These are phyloP conservation scores for Curvularia spicifera DNA, from an alignment of 2,329 filamentous ascomycete species.

Conservation along the genomic window DNA sequence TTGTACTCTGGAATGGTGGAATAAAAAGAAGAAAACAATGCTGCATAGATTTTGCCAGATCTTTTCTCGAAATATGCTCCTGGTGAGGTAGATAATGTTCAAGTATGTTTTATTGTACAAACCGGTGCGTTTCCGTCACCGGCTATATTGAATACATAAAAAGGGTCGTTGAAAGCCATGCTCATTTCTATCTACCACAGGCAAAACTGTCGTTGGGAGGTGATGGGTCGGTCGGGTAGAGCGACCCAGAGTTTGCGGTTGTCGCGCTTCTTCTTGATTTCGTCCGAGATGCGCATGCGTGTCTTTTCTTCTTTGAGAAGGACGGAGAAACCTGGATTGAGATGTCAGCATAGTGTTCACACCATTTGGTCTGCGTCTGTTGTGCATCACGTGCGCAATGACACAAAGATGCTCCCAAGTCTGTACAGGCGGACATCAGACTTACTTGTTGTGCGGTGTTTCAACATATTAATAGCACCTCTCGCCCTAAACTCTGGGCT, in stretches of 20 bases:
- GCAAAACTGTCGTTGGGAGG: slow-evolving; percentile 86
- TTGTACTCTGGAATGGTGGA: slow-evolving; percentile 31
- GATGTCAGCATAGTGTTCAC: slow-evolving; percentile 32
- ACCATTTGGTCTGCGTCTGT: not conserved
- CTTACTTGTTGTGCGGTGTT: slow-evolving; percentile 77
- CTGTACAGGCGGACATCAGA: not conserved
- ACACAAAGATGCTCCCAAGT: not conserved
- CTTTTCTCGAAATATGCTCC: not conserved
- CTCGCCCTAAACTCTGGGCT: slow-evolving; percentile 75
- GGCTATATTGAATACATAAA: slow-evolving; percentile 11
- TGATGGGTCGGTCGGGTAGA: slow-evolving; percentile 83
- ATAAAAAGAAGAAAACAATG: slow-evolving; percentile 6
- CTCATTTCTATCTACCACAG: slow-evolving; percentile 69
- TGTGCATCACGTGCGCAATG: not conserved
- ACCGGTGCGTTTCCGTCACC: slow-evolving; percentile 3
- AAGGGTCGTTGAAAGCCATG: slow-evolving; percentile 1
- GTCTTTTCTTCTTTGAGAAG: slow-evolving; percentile 94
- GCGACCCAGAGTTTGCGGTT: slow-evolving; percentile 84
- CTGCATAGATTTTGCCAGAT: not conserved
- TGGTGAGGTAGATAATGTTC: not conserved
- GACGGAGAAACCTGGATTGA: slow-evolving; percentile 70
- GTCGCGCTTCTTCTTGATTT: slow-evolving; percentile 76
- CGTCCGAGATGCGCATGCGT: slow-evolving; percentile 77
- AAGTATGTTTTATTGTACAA: slow-evolving; percentile 31
- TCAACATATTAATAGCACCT: slow-evolving; percentile 71